Evolutionary conservation across 2,329 filamentous ascomycete species (phyloP), one percentile per base, ranked within the genome.

Genomic region (Aspergillus piperis): DNA sequence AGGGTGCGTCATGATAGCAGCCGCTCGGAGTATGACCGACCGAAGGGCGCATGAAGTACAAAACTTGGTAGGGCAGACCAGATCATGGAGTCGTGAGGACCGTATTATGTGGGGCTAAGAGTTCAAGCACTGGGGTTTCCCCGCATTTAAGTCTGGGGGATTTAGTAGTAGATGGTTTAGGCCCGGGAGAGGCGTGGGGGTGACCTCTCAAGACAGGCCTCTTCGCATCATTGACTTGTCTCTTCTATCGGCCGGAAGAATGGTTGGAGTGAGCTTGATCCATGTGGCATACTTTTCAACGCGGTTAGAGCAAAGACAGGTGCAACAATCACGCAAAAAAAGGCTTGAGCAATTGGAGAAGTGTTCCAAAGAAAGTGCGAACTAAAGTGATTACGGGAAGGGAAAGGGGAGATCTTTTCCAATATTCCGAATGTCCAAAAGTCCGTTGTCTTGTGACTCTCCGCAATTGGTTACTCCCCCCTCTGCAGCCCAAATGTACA

Each of bases 1-100:
- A 59, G 51, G 54, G 57, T 55, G 56, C 41, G 58, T 42, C 15
- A 64, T 47, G 17, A 53, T 61, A 17, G 42, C 42, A 48, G 23
- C 44, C 52, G 60, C 58, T 73, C 71, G 71, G 71, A 71, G 67
- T 55, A 69, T 44, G 57, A 53, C 71, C 71, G 71, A 73, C 42
- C 48, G 59, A 48, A 52, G 32, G 48, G 58, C 61, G 50, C 38
- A 60, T 60, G 64, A 63, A 58, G 58, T 58, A 49, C 5, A 21
- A 58, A 58, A 53, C 38, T 54, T 59, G 62, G 59, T 59, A 57
- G 52, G 36, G 55, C n/a, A 47, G 50, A 36, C 19, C 23, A 38
- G 25, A 59, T 17, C 19, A 49, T 52, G 52, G 53, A 39, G 11
- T 32, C 2, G 10, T 11, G 30, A 50, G 13, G 13, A 8, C 39